phyloP scores from a whole-genome alignment of 208 protist genomes.

The Acanthamoeba lenticulata region DNA sequence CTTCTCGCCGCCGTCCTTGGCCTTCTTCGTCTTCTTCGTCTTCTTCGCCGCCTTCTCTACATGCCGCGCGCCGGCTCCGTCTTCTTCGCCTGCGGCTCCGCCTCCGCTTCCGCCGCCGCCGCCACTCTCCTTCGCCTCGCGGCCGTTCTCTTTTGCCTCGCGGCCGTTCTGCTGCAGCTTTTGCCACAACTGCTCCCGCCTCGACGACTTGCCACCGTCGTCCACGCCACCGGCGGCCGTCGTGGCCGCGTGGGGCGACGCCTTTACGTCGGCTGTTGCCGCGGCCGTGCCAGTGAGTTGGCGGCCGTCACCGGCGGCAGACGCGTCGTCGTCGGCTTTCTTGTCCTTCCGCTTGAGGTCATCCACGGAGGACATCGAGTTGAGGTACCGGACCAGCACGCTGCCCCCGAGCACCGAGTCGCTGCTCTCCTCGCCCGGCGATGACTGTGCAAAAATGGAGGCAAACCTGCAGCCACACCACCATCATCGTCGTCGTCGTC shows the following conservation, averaged over 20 bases:
- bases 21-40: not conserved
- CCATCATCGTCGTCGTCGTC: too few species aligned
- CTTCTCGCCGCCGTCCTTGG: not conserved
- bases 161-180: not conserved
- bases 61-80: not conserved
- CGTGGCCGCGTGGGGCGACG: too few species aligned
- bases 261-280: not conserved
- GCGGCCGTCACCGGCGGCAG: not conserved
- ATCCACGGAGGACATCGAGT: constrained; percentile 55
- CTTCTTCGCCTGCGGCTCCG: too few species aligned
- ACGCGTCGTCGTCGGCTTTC: not conserved
- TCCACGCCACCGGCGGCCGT: not conserved
- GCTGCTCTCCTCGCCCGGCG: constrained; percentile 61
- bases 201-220: not conserved
- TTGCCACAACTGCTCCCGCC: not conserved
- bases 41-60: not conserved
- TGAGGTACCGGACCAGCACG: constrained; percentile 60
- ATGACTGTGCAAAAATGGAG: constrained; percentile 32
- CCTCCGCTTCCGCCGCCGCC: not conserved
- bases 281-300: not conserved
- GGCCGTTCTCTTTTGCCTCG: not conserved
- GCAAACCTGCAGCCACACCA: not conserved
- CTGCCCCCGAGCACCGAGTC: constrained; percentile 52
- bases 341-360: constrained; percentile 50
- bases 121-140: not conserved